Conservation (phyloP, 139 green algal genomes). For the Coccomyxa sp. region DNA sequence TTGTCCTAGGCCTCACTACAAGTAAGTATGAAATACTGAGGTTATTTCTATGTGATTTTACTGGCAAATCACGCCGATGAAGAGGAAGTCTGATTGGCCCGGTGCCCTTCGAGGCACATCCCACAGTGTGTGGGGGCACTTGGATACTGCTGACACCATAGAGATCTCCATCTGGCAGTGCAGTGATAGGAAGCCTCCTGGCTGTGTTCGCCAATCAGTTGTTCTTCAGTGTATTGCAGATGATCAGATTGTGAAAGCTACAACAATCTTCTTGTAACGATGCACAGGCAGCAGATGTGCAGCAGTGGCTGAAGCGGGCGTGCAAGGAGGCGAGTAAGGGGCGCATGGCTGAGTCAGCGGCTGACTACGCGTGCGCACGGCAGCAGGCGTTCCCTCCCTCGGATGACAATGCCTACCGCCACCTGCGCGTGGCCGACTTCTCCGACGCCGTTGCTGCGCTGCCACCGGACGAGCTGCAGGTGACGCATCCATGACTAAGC, state of each 20-base stretch:
- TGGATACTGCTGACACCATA: not conserved
- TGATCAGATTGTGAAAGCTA: too few species aligned
- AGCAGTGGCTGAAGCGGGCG: slow-evolving; percentile 54
- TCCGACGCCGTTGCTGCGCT: slow-evolving; percentile 63
- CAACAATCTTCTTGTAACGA: too few species aligned
- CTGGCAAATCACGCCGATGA: too few species aligned
- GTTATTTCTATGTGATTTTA: too few species aligned
- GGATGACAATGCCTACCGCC: slow-evolving; percentile 57
- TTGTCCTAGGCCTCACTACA: too few species aligned
- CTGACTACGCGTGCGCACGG: slow-evolving; percentile 53
- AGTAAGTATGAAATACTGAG: too few species aligned
- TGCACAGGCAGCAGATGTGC: slow-evolving; percentile 40
- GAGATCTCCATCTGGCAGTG: not conserved
- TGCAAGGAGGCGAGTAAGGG: slow-evolving; percentile 14
- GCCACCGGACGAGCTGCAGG: slow-evolving; percentile 51
- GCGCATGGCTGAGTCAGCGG: slow-evolving; percentile 13
- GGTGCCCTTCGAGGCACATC: too few species aligned
- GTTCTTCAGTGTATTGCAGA: not conserved
- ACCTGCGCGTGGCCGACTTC: slow-evolving; percentile 79
- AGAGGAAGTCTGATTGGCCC: too few species aligned
- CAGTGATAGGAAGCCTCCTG: not conserved
- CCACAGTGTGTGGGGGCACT: not conserved
- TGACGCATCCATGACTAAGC: not conserved
- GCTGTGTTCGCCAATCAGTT: not conserved
- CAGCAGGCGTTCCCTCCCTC: slow-evolving; percentile 41